Percentiles rank a stretch among this genome's conserved stretches.
These are phyloP conservation scores for Kernera saxatilis DNA, from an alignment of 345 rosid genomes.

Conservation along the genomic window DNA sequence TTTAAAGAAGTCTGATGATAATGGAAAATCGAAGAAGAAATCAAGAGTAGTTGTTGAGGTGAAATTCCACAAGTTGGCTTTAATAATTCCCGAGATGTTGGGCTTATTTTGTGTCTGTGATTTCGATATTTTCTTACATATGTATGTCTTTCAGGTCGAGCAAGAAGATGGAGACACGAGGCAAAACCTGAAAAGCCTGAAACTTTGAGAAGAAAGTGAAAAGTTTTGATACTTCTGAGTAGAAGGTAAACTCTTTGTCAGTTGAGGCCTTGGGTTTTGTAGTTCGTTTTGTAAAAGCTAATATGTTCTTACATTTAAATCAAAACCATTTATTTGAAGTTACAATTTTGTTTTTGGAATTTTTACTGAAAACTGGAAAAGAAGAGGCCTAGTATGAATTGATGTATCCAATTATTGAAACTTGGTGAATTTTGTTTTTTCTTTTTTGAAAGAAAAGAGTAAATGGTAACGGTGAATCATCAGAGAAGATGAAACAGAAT, in stretches of 20 bases:
- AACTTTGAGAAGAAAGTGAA: background rate
- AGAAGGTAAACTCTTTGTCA: background rate
- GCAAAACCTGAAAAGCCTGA: slow-evolving; percentile 22
- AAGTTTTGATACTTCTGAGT: background rate
- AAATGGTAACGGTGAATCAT: background rate
- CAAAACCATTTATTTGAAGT: background rate
- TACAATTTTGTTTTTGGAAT: background rate
- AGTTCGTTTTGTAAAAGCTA: slow-evolving; percentile 4
- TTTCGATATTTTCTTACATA: background rate
- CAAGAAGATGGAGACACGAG: slow-evolving; percentile 47
- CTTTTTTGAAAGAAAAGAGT: no score
- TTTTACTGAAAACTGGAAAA: background rate
- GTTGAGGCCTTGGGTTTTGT: background rate
- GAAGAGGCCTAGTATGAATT: background rate
- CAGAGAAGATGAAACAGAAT: background rate
- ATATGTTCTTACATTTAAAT: background rate
- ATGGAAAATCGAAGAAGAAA: slow-evolving; percentile 57
- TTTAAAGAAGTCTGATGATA: slow-evolving; percentile 39
- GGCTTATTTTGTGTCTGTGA: background rate
- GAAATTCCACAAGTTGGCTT: slow-evolving; percentile 15
- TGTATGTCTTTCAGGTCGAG: slow-evolving; percentile 45
- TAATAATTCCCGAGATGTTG: background rate
- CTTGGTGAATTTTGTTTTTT: no score
- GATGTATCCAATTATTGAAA: background rate
- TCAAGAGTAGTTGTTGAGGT: slow-evolving; percentile 79